A percentile compares a stretch with the other conserved stretches of the same genome.
Evolutionary conservation across 2,329 filamentous ascomycete genomes (phyloP).

Genomic region (Hypoxylon sp.): DNA sequence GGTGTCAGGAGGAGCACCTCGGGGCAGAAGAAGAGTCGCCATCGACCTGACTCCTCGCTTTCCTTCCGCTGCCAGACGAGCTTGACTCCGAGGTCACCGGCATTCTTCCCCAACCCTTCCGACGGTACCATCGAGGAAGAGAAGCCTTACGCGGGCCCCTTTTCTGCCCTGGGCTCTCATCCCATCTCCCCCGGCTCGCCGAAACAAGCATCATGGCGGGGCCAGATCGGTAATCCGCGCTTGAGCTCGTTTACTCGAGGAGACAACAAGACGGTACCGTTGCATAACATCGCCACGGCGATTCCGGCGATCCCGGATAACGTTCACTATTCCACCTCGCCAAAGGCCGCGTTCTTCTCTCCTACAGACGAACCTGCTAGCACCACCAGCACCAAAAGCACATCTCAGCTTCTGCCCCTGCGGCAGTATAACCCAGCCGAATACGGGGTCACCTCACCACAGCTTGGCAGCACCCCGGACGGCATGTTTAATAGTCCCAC

Average conservation of each 20-base stretch:
- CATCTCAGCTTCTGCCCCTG: slow-evolving; percentile 44
- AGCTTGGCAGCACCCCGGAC: slow-evolving; percentile 21
- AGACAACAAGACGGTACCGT: slow-evolving; percentile 20
- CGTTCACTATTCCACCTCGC: slow-evolving; percentile 45
- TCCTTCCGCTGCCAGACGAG: slow-evolving; percentile 61
- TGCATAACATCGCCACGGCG: slow-evolving; percentile 40
- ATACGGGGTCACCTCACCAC: slow-evolving; percentile 38
- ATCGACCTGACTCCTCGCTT: slow-evolving; percentile 54
- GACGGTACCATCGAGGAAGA: slow-evolving; percentile 43
- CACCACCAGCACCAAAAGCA: slow-evolving; percentile 44
- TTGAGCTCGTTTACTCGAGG: slow-evolving; percentile 22
- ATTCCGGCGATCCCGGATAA: slow-evolving; percentile 40
- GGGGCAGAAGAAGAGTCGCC: slow-evolving; percentile 40
- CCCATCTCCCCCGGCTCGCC: slow-evolving; percentile 30
- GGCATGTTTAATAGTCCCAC: slow-evolving; percentile 40
- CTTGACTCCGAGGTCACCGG: slow-evolving; percentile 50
- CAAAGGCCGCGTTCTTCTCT: slow-evolving; percentile 43
- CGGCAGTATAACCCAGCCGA: slow-evolving; percentile 46
- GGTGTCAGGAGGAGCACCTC: slow-evolving; percentile 28
- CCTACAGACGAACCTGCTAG: slow-evolving; percentile 44
- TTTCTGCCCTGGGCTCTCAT: slow-evolving; percentile 36
- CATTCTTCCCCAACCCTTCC: slow-evolving; percentile 45
- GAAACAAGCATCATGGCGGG: slow-evolving; percentile 11
- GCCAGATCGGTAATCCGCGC: not conserved
- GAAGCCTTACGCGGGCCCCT: slow-evolving; percentile 30